phyloP scores from a whole-genome alignment of 805 yeast genomes.

The Ascoidea asiatica region DNA sequence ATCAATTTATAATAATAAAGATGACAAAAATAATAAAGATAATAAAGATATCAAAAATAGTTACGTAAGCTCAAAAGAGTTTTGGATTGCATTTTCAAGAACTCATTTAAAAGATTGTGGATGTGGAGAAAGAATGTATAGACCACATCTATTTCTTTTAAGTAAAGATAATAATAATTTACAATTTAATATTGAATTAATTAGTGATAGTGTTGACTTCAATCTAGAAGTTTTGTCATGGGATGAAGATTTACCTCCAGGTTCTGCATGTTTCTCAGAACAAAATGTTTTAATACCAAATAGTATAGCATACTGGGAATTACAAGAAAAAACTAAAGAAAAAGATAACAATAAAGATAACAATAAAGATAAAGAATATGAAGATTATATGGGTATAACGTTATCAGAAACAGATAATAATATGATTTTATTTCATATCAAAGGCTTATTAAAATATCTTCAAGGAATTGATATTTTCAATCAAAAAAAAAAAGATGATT shows the following conservation, averaged over 20 bases:
- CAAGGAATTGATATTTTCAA: background rate
- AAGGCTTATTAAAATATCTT: conserved; percentile 2
- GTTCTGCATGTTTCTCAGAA: background rate
- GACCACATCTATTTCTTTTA: conserved; percentile 18
- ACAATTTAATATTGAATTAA: background rate
- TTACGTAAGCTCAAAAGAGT: too few relatives aligned
- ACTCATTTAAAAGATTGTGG: conserved; percentile 25
- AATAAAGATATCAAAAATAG: too few relatives aligned
- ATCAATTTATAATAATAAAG: too few relatives aligned
- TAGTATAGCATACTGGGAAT: background rate
- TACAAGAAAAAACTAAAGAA: background rate
- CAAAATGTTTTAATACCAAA: background rate
- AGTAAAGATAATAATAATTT: background rate
- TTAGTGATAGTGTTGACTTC: background rate
- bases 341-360: too few relatives aligned
- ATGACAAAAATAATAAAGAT: too few relatives aligned
- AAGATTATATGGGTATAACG: background rate
- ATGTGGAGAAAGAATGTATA: conserved; percentile 22
- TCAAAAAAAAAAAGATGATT: background rate
- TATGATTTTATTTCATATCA: conserved; percentile 1
- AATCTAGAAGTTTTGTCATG: background rate
- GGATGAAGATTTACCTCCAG: background rate
- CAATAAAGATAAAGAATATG: too few relatives aligned
- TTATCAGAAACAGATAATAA: conserved; percentile 1
- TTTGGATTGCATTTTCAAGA: conserved; percentile 23